Evolutionary conservation across 2,329 filamentous ascomycete genomes (phyloP), one percentile per base, ranked within the genome.

Genomic region (Microascus cirrosus): DNA sequence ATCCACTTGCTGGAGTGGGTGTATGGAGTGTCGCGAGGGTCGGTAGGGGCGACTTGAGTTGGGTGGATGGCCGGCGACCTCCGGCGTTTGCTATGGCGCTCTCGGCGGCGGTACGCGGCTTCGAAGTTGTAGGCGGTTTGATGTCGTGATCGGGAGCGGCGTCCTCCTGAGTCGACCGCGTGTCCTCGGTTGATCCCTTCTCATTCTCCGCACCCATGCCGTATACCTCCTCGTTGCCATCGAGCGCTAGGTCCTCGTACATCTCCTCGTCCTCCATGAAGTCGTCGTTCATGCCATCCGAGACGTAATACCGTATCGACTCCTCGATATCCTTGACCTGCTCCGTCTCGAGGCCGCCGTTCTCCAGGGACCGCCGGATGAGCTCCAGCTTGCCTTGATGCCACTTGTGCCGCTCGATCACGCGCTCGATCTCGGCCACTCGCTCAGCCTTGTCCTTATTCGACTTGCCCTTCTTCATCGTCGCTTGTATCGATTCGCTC

Each of bases 331-430:
- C 89, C 62, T 84, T 86, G 64, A 99, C 92, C 69, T 94, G 86
- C 5, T 92, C 89, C 22, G 87, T 81, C 59, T 97, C 93, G 63
- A 97, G 83, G 62, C 87, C 90, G 59, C 91, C 93, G 68, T 99
- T 99, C 69, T 97, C 92, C 63, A 99, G 76, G 32, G 90, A 89
- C 64, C 94, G 85, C 66, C 93, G 84, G 66, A 97, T 84, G 59
- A 97, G 79, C 73, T 99, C 94, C 62, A 99, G 79, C 70, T 95
- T 96, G 62, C 85, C 84, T 68, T 95, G 89, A 69, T 99, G 94
- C 89, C 90, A 97, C 73, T 96, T 96, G 77, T 97, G 93, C 65
- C 88, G 85, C 70, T 99, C 94, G 64, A 92, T 90, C 65, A 86
- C 79, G 60, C 82, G 78, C 67, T 95, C 88, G 63, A 99, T 87